These are phyloP conservation scores for Gossypium longicalyx DNA, from an alignment of 345 rosid species.

Conservation along the genomic window DNA sequence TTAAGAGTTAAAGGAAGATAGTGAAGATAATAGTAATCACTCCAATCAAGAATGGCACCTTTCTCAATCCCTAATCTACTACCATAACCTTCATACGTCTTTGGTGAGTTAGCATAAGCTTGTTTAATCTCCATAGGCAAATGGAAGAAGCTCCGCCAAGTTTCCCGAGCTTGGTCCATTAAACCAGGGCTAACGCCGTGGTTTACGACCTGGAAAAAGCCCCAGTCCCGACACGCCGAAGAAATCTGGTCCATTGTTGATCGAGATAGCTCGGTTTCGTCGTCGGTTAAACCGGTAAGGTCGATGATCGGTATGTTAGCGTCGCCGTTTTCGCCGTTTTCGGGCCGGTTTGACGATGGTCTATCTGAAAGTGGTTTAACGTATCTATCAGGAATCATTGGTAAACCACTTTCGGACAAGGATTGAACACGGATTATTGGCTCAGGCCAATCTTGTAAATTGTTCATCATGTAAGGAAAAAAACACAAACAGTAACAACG, in stretches of 20 bases:
- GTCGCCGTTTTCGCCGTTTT: not conserved
- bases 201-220: conserved; percentile 82
- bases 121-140: conserved; percentile 63
- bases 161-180: conserved; percentile 59
- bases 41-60: conserved; percentile 93
- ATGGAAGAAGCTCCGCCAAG: conserved; percentile 79
- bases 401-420: conserved; percentile 51
- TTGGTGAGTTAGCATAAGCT: conserved; percentile 61
- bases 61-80: conserved; percentile 80
- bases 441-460: conserved; percentile 82
- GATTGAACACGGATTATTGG: conserved; percentile 91
- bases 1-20: conserved; percentile 51
- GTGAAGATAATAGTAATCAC: conserved; percentile 84
- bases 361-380: conserved; percentile 63
- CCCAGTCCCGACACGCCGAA: conserved; percentile 77
- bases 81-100: conserved; percentile 88
- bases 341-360: conserved; percentile 24
- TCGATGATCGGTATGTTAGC: conserved; percentile 76
- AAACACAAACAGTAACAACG: not conserved
- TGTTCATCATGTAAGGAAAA: conserved; percentile 28
- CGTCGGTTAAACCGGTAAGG: conserved; percentile 38
- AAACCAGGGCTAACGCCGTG: conserved; percentile 65
- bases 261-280: conserved; percentile 19
- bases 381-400: conserved; percentile 61
- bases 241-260: conserved; percentile 31